Percentiles rank a stretch among this genome's conserved stretches.
Conservation (phyloP, 1,284 basidiomycete species). For the Marasmius sp. region DNA sequence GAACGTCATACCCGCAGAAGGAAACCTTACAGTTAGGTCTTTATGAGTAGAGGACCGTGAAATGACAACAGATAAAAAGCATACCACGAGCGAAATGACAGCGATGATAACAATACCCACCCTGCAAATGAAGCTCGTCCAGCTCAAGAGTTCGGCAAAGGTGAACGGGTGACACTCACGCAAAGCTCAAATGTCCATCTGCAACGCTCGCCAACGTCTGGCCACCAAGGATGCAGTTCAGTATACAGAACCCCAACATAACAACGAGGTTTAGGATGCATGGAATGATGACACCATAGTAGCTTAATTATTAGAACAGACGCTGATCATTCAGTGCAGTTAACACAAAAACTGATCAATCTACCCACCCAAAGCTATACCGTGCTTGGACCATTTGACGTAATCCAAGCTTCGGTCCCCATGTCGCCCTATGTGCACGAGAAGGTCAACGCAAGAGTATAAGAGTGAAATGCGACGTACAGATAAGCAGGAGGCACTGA, state of each 20-base stretch:
- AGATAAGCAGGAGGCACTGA: slow-evolving; percentile 58
- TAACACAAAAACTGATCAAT: too few relatives aligned
- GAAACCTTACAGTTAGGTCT: slow-evolving; percentile 50
- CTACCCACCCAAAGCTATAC: slow-evolving; percentile 71
- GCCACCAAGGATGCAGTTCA: slow-evolving; percentile 79
- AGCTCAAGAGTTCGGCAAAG: slow-evolving; percentile 3
- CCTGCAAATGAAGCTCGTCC: slow-evolving; percentile 31
- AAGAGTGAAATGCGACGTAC: slow-evolving; percentile 32
- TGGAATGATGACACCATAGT: slow-evolving; percentile 65
- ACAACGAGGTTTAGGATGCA: slow-evolving; percentile 63
- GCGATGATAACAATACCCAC: slow-evolving; percentile 90
- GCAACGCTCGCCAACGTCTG: slow-evolving; percentile 76
- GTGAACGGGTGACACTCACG: slow-evolving; percentile 37
- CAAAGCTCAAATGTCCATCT: slow-evolving; percentile 64
- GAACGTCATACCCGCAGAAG: slow-evolving; percentile 76
- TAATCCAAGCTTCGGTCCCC: slow-evolving; percentile 83
- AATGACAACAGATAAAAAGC: slow-evolving; percentile 22
- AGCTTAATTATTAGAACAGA: slow-evolving; percentile 43
- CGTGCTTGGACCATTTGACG: slow-evolving; percentile 84
- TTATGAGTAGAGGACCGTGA: neutral
- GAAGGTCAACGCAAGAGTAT: neutral
- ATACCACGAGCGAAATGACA: slow-evolving; percentile 71
- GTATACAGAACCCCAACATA: slow-evolving; percentile 73
- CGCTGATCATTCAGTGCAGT: too few relatives aligned
- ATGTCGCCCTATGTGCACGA: slow-evolving; percentile 56